Conservation (phyloP, 306 rosid genomes). For the Malus asiatica region DNA sequence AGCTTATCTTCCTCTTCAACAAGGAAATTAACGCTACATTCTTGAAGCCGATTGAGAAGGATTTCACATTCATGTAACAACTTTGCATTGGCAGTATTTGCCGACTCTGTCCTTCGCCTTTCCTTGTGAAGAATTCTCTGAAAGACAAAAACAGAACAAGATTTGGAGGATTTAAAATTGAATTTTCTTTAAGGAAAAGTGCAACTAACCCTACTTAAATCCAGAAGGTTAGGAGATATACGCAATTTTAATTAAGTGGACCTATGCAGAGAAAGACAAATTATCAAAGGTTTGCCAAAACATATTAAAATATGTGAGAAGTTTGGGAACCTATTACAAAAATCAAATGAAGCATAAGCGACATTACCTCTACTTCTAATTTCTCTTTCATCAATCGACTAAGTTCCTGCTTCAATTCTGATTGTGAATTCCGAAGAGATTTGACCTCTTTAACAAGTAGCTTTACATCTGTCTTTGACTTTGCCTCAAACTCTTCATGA, state of each 20-base stretch:
- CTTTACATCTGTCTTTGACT: slow-evolving; percentile 81
- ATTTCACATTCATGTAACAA: slow-evolving; percentile 79
- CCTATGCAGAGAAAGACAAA: background rate
- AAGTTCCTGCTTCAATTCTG: slow-evolving; percentile 75
- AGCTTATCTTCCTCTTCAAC: slow-evolving; percentile 82
- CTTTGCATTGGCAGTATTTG: slow-evolving; percentile 50
- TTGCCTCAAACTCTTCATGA: slow-evolving; percentile 65
- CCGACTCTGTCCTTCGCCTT: slow-evolving; percentile 52
- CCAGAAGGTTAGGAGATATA: background rate
- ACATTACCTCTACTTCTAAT: slow-evolving; percentile 65
- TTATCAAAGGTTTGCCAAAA: background rate
- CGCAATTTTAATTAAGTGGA: background rate
- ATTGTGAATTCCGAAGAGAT: slow-evolving; percentile 69
- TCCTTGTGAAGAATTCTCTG: slow-evolving; percentile 69
- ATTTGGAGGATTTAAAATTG: background rate
- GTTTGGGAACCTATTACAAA: background rate
- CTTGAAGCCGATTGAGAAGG: slow-evolving; percentile 71
- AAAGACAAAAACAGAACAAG: slow-evolving; percentile 17
- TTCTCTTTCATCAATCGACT: slow-evolving; percentile 67
- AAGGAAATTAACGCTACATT: slow-evolving; percentile 82
- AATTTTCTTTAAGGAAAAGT: background rate
- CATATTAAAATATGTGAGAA: background rate
- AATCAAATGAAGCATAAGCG: background rate
- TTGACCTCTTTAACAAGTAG: slow-evolving; percentile 81
- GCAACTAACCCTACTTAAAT: background rate